Evolutionary conservation across 441 rosid species (phyloP).

Genomic region (Gossypium trilobum): DNA sequence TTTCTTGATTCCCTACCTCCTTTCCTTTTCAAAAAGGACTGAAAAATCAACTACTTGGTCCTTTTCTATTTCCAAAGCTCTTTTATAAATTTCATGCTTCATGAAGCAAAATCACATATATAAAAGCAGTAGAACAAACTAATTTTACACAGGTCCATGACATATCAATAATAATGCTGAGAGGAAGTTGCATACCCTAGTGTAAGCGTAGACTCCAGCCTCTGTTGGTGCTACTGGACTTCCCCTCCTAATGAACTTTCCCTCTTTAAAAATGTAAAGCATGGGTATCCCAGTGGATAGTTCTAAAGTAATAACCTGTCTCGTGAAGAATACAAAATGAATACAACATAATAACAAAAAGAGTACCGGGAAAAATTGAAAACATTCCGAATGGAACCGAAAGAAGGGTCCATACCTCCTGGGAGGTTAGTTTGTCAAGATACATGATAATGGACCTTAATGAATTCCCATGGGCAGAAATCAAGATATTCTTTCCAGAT

Average conservation of each 20-base stretch:
- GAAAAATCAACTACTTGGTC: not conserved
- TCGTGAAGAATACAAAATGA: constrained; percentile 5
- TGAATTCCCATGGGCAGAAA: constrained; percentile 95
- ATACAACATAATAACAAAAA: not conserved
- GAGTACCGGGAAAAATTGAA: not conserved
- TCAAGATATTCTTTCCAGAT: constrained; percentile 72
- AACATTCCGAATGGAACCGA: not conserved
- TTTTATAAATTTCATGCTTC: not conserved
- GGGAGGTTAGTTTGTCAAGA: constrained; percentile 85
- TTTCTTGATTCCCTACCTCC: not conserved
- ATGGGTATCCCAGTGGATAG: constrained; percentile 86
- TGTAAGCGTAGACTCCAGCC: constrained; percentile 94
- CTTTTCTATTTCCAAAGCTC: not conserved
- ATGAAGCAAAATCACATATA: not conserved
- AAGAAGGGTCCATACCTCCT: constrained; percentile 46
- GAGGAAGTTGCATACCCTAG: constrained; percentile 46
- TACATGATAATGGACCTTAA: constrained; percentile 92
- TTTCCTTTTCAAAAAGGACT: not conserved
- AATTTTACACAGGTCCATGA: not conserved
- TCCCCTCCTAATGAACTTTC: constrained; percentile 80
- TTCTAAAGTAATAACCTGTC: constrained; percentile 73
- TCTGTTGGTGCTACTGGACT: constrained; percentile 81
- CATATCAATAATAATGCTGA: not conserved
- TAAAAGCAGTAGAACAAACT: not conserved
- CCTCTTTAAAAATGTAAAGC: constrained; percentile 85